phyloP scores from a whole-genome alignment of 2,329 filamentous ascomycete genomes.

The Claviceps africana region DNA sequence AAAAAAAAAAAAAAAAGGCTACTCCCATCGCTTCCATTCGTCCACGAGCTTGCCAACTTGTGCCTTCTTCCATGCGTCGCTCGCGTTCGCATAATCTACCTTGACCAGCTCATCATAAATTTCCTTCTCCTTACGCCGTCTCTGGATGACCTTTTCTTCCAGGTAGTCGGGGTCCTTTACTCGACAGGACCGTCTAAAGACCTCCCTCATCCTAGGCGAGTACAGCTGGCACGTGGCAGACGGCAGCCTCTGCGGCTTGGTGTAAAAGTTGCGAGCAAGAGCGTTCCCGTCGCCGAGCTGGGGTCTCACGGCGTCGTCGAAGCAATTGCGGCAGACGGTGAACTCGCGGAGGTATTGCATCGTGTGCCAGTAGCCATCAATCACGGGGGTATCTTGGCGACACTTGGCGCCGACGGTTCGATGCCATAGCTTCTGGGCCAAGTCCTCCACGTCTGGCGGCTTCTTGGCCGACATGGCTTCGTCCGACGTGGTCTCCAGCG shows the following conservation, averaged over 20 bases:
- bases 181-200: constrained; percentile 54
- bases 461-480: constrained; percentile 28
- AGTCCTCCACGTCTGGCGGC: constrained; percentile 41
- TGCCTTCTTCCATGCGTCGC: constrained; percentile 24
- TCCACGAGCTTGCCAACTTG: constrained; percentile 35
- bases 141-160: constrained; percentile 39
- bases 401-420: constrained; percentile 50
- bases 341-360: constrained; percentile 64
- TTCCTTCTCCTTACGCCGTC: constrained; percentile 44
- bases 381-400: constrained; percentile 44
- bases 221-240: constrained; percentile 63
- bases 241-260: constrained; percentile 40
- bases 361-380: constrained; percentile 59
- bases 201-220: constrained; percentile 60
- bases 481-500: constrained; percentile 44
- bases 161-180: constrained; percentile 55
- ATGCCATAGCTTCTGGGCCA: constrained; percentile 50
- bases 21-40: constrained; percentile 47
- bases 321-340: constrained; percentile 80
- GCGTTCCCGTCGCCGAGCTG: constrained; percentile 36
- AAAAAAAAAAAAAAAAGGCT: constrained; percentile 6
- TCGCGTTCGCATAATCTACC: constrained; percentile 23
- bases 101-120: constrained; percentile 40
- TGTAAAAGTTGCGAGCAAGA: constrained; percentile 52
- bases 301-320: constrained; percentile 64